Percentiles rank a stretch among this genome's conserved stretches.
Evolutionary conservation across 106 monocot species (phyloP).

Genomic region (Acorus gramineus): DNA sequence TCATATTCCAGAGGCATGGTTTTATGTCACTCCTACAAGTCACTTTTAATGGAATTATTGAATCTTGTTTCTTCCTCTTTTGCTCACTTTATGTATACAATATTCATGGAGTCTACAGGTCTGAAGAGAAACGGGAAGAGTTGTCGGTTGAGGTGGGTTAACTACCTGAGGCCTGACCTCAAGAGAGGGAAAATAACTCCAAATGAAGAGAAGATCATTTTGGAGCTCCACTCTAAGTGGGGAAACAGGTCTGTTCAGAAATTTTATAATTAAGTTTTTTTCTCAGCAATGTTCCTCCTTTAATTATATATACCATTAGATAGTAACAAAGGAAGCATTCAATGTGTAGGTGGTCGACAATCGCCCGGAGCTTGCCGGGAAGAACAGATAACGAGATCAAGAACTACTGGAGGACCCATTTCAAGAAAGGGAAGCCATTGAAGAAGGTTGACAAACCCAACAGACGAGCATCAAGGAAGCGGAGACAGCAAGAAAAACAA

Average conservation of each 20-base stretch:
- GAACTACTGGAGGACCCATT: slow-evolving; percentile 76
- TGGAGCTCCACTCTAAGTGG: slow-evolving; percentile 51
- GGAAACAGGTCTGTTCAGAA: slow-evolving; percentile 38
- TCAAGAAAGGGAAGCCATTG: slow-evolving; percentile 52
- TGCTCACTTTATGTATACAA: not conserved
- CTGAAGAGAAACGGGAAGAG: slow-evolving; percentile 58
- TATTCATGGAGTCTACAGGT: slow-evolving; percentile 9
- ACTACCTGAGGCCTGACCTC: slow-evolving; percentile 54
- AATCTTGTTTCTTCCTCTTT: not conserved
- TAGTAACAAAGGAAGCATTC: too few species aligned
- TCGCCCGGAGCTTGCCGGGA: slow-evolving; percentile 52
- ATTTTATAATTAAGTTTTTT: not conserved
- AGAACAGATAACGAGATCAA: slow-evolving; percentile 64
- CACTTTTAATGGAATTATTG: too few species aligned
- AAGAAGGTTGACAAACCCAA: slow-evolving; percentile 40
- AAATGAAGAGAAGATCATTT: slow-evolving; percentile 44
- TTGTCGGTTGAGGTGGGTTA: slow-evolving; percentile 56
- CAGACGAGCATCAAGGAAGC: slow-evolving; percentile 9
- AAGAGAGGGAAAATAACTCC: slow-evolving; percentile 62
- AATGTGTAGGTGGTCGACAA: slow-evolving; percentile 55
- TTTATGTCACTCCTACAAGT: too few species aligned
- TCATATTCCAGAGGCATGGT: too few species aligned
- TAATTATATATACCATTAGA: not conserved
- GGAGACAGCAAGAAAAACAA: slow-evolving; percentile 8
- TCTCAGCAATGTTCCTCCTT: not conserved